Evolutionary conservation across 345 rosid species (phyloP), one percentile per base, ranked within the genome.

Genomic region (Hevea brasiliensis): DNA sequence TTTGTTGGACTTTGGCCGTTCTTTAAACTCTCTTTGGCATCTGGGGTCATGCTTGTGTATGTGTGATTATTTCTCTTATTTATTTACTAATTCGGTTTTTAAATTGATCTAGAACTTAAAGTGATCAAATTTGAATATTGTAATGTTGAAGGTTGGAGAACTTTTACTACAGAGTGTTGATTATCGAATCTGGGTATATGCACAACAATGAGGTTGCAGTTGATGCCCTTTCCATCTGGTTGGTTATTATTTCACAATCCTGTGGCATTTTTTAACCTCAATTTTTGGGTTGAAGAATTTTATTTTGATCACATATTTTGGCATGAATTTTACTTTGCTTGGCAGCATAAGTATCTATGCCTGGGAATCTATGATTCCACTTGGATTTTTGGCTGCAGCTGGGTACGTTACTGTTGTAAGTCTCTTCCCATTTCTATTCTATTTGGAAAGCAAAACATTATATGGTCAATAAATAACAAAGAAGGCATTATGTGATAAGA

Each of bases 291-390:
- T 13, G 35, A 8, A 24, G 1, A 61, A 41, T 18, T 41, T 23
- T 27, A 15, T 14, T 7, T 51, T 63, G 15, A 40, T 44, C 63
- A 56, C 6, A 20, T 13, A n/a, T 54, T 47, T 61, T 65, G 21
- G 15, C 4, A 18, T 67, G 42, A 53, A 14, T 48, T 40, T 58
- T 10, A 13, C 42, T 55, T 48, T 61, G 20, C 37, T 74, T 65
- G 57, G 60, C 86, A 85, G 90, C 76, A 70, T 84, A 67, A 72
- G 82, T 61, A 79, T 86, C 54, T 80, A 27, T 67, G 84, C 73
- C 66, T 86, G 89, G 88, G 86, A 88, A 77, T 84, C 88, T 72
- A 86, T 86, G 90, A 83, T 88, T 73, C 84, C 87, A 32, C 86
- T 86, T 32, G 92, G 89, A 72, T 83, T 86, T 82, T 79, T 84